A percentile compares a stretch with the other conserved stretches of the same genome.
phyloP scores from a whole-genome alignment of 1,139 yeast genomes.

The Magnusiomyces paraingens region DNA sequence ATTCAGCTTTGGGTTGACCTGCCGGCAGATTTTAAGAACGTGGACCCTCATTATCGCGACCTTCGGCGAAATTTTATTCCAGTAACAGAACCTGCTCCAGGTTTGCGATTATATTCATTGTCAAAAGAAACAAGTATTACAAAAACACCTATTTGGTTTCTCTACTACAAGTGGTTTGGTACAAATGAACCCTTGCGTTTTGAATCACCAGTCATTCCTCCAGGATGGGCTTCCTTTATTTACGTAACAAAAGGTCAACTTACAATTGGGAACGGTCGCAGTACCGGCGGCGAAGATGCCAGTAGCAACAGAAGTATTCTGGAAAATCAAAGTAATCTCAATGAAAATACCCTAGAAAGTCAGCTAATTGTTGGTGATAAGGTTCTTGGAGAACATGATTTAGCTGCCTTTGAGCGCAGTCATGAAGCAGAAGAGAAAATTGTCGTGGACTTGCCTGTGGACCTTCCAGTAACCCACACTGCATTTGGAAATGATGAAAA shows the following conservation, averaged over 20 bases:
- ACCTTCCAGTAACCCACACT: neutral
- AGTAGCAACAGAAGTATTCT: constrained; percentile 37
- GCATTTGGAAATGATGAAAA: neutral
- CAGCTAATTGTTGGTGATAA: constrained; percentile 37
- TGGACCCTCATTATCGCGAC: constrained; percentile 71
- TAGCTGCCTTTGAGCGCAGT: constrained; percentile 29
- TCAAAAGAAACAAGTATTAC: constrained; percentile 47
- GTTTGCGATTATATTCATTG: constrained; percentile 33
- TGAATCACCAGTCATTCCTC: constrained; percentile 37
- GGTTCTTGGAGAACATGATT: constrained; percentile 41
- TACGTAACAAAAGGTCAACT: constrained; percentile 34
- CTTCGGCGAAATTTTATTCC: constrained; percentile 67
- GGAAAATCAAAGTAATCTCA: constrained; percentile 23
- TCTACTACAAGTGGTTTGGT: constrained; percentile 54
- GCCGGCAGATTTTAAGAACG: constrained; percentile 59
- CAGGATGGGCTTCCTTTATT: constrained; percentile 57
- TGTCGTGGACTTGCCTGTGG: neutral
- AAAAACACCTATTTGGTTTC: constrained; percentile 68
- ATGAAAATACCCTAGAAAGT: neutral
- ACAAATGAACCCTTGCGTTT: neutral
- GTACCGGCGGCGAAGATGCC: neutral
- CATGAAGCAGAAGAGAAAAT: neutral
- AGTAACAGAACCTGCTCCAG: constrained; percentile 54
- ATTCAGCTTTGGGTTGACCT: constrained; percentile 85
- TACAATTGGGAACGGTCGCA: neutral